Evolutionary conservation across 2,329 filamentous ascomycete genomes (phyloP).

Genomic region (Clarireedia monteithiana): DNA sequence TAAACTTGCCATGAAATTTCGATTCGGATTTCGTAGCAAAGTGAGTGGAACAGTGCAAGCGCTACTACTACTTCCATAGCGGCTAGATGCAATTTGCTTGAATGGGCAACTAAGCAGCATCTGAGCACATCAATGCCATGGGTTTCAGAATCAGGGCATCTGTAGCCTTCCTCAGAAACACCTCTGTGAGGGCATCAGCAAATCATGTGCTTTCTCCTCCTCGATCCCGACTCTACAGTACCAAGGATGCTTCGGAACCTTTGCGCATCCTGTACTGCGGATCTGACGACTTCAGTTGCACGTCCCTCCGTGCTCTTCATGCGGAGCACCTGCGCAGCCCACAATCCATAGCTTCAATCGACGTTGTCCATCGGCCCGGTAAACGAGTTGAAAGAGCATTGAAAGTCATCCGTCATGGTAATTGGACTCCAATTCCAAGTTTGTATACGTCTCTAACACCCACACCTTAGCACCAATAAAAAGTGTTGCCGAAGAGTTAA

Average conservation of each 20-base stretch:
- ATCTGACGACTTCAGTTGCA: slow-evolving; percentile 82
- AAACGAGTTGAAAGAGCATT: slow-evolving; percentile 72
- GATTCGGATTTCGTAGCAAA: no score
- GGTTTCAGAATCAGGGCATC: not conserved
- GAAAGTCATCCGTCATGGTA: slow-evolving; percentile 39
- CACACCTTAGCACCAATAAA: slow-evolving; percentile 61
- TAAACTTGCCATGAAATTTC: no score
- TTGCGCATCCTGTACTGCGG: slow-evolving; percentile 89
- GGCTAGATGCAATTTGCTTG: no score
- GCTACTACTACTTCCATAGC: no score
- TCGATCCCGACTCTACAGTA: slow-evolving; percentile 6
- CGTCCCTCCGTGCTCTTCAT: slow-evolving; percentile 63
- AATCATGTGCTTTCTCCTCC: not conserved
- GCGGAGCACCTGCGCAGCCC: slow-evolving; percentile 46
- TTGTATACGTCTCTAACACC: slow-evolving; percentile 1
- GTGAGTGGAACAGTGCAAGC: no score
- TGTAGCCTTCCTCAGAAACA: not conserved
- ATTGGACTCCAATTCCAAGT: not conserved
- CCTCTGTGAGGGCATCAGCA: not conserved
- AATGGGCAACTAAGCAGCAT: no score
- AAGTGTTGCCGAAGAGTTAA: slow-evolving; percentile 52
- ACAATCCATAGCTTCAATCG: slow-evolving; percentile 62
- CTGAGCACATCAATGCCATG: no score
- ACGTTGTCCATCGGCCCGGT: slow-evolving; percentile 75
- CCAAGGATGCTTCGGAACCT: slow-evolving; percentile 37